Percentiles rank a stretch among this genome's conserved stretches.
phyloP scores from a whole-genome alignment of 2,329 filamentous ascomycete genomes.

The Penicillium sp. region DNA sequence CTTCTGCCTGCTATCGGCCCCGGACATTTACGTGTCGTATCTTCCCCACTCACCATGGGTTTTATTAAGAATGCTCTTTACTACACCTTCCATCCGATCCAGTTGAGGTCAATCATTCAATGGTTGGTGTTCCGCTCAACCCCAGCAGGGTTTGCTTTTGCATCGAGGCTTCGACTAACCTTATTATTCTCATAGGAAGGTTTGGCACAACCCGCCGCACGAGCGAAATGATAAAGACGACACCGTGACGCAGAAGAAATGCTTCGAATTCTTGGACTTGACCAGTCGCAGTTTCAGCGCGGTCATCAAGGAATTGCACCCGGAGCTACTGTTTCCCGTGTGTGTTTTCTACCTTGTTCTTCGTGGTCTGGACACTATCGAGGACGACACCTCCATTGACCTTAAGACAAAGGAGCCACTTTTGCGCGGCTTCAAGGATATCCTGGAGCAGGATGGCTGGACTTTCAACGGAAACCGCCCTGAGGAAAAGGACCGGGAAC shows the following conservation, averaged over 20 bases:
- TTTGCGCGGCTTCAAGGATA: conserved; percentile 76
- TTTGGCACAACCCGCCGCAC: conserved; percentile 95
- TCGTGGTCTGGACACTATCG: conserved; percentile 93
- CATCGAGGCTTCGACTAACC: not conserved
- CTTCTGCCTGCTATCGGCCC: conserved; percentile 8
- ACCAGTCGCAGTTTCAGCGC: conserved; percentile 92
- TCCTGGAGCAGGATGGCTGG: conserved; percentile 84
- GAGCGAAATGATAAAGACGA: conserved; percentile 76
- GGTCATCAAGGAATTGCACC: conserved; percentile 94
- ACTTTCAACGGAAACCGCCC: conserved; percentile 82
- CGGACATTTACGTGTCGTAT: conserved; percentile 6
- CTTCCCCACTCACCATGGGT: conserved; percentile 35
- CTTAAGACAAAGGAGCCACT: conserved; percentile 81
- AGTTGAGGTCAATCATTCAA: conserved; percentile 83
- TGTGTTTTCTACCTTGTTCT: conserved; percentile 91
- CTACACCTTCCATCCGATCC: conserved; percentile 70
- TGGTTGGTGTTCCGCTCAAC: conserved; percentile 59
- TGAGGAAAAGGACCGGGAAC: conserved; percentile 89
- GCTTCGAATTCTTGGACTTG: conserved; percentile 80
- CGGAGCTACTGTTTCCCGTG: conserved; percentile 86
- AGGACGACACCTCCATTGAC: conserved; percentile 95
- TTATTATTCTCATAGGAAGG: conserved; percentile 63
- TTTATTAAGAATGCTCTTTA: conserved; percentile 60
- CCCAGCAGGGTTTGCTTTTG: not conserved
- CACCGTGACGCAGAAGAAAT: conserved; percentile 69